These are phyloP conservation scores for Talaromyces sp. DNA, from an alignment of 2,329 filamentous ascomycete species.

Conservation along the genomic window DNA sequence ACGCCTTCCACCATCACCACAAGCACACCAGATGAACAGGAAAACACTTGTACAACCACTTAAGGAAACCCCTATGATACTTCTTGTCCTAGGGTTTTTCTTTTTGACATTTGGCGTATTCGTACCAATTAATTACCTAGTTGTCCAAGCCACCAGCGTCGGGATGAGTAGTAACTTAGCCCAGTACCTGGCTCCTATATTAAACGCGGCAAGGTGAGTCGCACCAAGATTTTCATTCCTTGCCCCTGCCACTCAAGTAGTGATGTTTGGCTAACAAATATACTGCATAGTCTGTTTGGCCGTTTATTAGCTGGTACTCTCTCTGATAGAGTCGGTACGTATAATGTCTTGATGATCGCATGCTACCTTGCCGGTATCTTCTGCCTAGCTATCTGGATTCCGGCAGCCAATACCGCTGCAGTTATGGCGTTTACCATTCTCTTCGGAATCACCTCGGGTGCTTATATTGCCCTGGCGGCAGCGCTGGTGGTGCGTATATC, in stretches of 20 bases:
- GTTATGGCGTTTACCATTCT: slow-evolving; percentile 21
- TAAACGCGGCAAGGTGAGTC: slow-evolving; percentile 45
- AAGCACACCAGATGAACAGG: too few relatives aligned
- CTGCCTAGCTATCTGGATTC: slow-evolving; percentile 22
- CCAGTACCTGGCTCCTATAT: slow-evolving; percentile 50
- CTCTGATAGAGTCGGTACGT: slow-evolving; percentile 29
- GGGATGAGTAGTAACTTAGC: slow-evolving; percentile 48
- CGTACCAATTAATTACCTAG: slow-evolving; percentile 50
- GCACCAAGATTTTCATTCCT: neutral
- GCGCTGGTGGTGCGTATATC: slow-evolving; percentile 28
- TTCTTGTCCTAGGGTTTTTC: slow-evolving; percentile 39
- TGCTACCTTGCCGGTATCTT: slow-evolving; percentile 14
- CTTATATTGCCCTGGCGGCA: slow-evolving; percentile 25
- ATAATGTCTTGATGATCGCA: slow-evolving; percentile 24
- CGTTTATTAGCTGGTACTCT: slow-evolving; percentile 27
- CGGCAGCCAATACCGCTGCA: slow-evolving; percentile 8
- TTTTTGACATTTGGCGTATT: slow-evolving; percentile 54
- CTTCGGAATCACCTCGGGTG: slow-evolving; percentile 23
- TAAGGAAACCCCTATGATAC: slow-evolving; percentile 43
- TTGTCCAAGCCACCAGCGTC: slow-evolving; percentile 40
- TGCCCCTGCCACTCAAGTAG: neutral
- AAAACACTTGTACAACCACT: slow-evolving; percentile 19
- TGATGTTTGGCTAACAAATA: neutral
- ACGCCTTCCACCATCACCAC: slow-evolving; percentile 26
- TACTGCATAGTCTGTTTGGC: slow-evolving; percentile 19